Evolutionary conservation across 2,329 filamentous ascomycete genomes (phyloP).

Genomic region (Helotiales sp.): DNA sequence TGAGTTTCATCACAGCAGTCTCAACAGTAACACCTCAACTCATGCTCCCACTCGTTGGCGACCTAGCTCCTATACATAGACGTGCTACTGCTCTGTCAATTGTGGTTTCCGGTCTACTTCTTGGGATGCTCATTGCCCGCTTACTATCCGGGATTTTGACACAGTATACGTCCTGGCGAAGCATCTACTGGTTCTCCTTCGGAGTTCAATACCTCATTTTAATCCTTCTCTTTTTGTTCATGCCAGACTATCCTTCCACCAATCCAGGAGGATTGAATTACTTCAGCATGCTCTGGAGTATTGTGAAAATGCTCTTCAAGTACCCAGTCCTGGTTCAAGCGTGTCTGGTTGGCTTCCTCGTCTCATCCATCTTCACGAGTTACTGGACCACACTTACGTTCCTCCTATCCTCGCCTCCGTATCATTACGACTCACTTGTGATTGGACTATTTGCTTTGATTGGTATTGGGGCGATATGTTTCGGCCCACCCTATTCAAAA

Average conservation of each 20-base stretch:
- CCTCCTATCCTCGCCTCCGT: slow-evolving; percentile 69
- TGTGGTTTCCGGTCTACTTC: slow-evolving; percentile 71
- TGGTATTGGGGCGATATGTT: slow-evolving; percentile 67
- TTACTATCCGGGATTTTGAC: slow-evolving; percentile 74
- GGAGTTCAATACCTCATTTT: slow-evolving; percentile 70
- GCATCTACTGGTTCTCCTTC: slow-evolving; percentile 77
- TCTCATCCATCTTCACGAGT: slow-evolving; percentile 60
- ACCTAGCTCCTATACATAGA: slow-evolving; percentile 69
- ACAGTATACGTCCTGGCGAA: slow-evolving; percentile 72
- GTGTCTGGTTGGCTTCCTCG: slow-evolving; percentile 65
- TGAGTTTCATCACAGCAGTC: slow-evolving; percentile 74
- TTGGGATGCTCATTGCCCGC: slow-evolving; percentile 75
- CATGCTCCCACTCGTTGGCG: slow-evolving; percentile 79
- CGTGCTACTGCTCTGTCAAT: slow-evolving; percentile 71
- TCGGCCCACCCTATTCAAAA: slow-evolving; percentile 69
- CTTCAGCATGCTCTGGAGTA: slow-evolving; percentile 62
- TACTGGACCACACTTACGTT: slow-evolving; percentile 82
- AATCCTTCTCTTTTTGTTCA: slow-evolving; percentile 64
- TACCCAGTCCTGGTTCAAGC: slow-evolving; percentile 71
- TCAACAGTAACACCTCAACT: slow-evolving; percentile 78
- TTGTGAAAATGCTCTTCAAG: slow-evolving; percentile 61
- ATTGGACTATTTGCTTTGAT: slow-evolving; percentile 82
- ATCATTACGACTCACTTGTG: slow-evolving; percentile 62
- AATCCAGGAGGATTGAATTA: slow-evolving; percentile 68
- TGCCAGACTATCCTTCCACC: slow-evolving; percentile 79